Evolutionary conservation across 2,329 filamentous ascomycete genomes (phyloP), one percentile per base, ranked within the genome.

Genomic region (Aspergillus viridinutans): DNA sequence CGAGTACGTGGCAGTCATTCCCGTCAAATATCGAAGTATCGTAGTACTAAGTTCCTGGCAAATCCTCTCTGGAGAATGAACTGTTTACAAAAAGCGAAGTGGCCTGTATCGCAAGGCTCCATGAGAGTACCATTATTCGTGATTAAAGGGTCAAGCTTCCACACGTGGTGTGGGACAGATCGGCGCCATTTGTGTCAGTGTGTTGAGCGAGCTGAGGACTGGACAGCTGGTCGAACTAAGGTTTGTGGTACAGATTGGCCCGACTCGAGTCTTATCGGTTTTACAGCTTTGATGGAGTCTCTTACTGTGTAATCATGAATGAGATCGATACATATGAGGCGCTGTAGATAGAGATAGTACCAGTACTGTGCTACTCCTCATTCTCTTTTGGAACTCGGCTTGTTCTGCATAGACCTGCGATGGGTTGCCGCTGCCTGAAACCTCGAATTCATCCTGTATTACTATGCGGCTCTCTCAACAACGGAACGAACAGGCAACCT

Each of bases 81-180:
- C 14, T 7, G 14, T 38, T 38, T 17, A 17, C 14, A 38, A 17
- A 17, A 2, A 17, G 14, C 14, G 14, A 38, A 38, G 32, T 17
- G 14, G 5, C 32, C 32, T 17, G 14, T 17, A 38, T 38, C 32
- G 4, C 14, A 38, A 17, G 14, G 32, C 32, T 17, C 32, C 14
- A 38, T 7, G 14, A 38, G 32, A 38, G 32, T 7, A 38, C 14
- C 32, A 38, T 38, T 17, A 38, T 38, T 38, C 14, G 23, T 52
- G 26, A 54, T 51, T 55, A 42, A 57, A 66, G 62, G 60, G 66
- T 64, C 64, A 66, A 69, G 59, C 60, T 64, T 64, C 60, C 58
- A 63, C 65, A 71, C 68, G 69, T 71, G 69, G 67, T 58, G 64
- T 63, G 59, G 58, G 57, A 61, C 59, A 63, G 60, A 68, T 67